phyloP scores from a whole-genome alignment of 768 basidiomycete species.

The Scleroderma bovista region DNA sequence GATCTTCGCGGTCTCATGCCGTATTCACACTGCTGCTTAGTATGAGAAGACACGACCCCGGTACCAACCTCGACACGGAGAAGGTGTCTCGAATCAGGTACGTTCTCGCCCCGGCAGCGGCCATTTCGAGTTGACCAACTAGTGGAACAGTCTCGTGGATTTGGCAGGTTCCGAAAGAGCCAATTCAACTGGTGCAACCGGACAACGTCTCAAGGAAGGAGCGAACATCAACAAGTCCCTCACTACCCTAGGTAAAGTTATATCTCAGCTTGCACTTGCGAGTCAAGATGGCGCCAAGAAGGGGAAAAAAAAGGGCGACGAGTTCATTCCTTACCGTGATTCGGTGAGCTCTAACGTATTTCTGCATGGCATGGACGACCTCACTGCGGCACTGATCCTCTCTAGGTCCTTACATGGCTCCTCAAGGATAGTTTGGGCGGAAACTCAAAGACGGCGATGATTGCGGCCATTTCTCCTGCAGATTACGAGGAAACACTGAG shows the following conservation, averaged over 20 bases:
- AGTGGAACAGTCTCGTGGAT: slow-evolving; percentile 72
- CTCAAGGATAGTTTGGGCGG: slow-evolving; percentile 97
- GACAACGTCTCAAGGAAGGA: slow-evolving; percentile 93
- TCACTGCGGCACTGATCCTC: background rate
- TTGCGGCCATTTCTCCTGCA: slow-evolving; percentile 97
- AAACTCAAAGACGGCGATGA: slow-evolving; percentile 98
- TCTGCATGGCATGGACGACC: background rate
- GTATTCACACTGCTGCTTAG: slow-evolving; percentile 95
- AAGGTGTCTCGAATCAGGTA: slow-evolving; percentile 98
- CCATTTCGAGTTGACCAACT: slow-evolving; percentile 11
- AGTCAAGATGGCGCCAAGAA: slow-evolving; percentile 62
- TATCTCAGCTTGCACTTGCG: slow-evolving; percentile 75
- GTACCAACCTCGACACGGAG: slow-evolving; percentile 88
- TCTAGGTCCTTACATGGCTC: slow-evolving; percentile 92
- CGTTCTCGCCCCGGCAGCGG: slow-evolving; percentile 19
- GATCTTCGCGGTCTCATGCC: slow-evolving; percentile 94
- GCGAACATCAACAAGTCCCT: slow-evolving; percentile 99
- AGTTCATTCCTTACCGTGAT: slow-evolving; percentile 96
- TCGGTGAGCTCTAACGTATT: slow-evolving; percentile 51
- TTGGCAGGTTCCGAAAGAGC: slow-evolving; percentile 96
- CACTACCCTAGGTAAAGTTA: slow-evolving; percentile 97
- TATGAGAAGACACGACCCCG: slow-evolving; percentile 82
- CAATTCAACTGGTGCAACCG: slow-evolving; percentile 96
- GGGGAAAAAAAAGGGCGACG: slow-evolving; percentile 86
- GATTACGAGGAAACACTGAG: slow-evolving; percentile 98